These are phyloP conservation scores for Aristolochia fimbriata DNA, from an alignment of 164 flowering plant species.

Conservation along the genomic window DNA sequence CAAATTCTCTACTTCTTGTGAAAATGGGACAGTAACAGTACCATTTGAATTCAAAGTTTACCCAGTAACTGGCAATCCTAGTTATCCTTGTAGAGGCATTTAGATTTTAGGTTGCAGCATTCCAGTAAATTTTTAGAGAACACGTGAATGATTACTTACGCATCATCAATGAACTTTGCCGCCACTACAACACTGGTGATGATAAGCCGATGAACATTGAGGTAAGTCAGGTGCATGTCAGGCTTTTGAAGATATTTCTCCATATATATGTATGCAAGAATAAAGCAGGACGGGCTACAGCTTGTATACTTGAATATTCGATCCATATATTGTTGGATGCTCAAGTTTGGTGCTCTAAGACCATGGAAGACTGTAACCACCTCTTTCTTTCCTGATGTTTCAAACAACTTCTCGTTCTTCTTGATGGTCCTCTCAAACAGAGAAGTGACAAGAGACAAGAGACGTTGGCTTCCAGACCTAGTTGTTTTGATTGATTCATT, in stretches of 20 bases:
- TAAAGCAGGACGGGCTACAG: slow-evolving; percentile 88
- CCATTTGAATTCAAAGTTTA: background rate
- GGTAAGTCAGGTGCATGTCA: slow-evolving; percentile 45
- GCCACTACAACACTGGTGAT: slow-evolving; percentile 79
- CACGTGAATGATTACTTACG: slow-evolving; percentile 34
- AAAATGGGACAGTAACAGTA: background rate
- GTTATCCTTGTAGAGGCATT: background rate
- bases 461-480: slow-evolving; percentile 42
- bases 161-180: slow-evolving; percentile 76
- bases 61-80: too few species aligned
- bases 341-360: slow-evolving; percentile 46
- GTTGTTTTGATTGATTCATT: slow-evolving; percentile 25
- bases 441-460: slow-evolving; percentile 44
- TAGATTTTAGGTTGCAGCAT: background rate
- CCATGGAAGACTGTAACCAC: slow-evolving; percentile 65
- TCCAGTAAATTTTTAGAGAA: background rate
- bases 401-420: slow-evolving; percentile 43
- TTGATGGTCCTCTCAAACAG: slow-evolving; percentile 51
- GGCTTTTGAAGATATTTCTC: slow-evolving; percentile 47
- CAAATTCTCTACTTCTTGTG: background rate
- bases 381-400: slow-evolving; percentile 35
- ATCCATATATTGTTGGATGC: slow-evolving; percentile 59
- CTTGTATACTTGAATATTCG: slow-evolving; percentile 77
- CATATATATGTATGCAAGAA: slow-evolving; percentile 63
- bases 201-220: slow-evolving; percentile 76